Percentiles rank a stretch among this genome's conserved stretches.
phyloP scores from a whole-genome alignment of 2,329 filamentous ascomycete species.

The Talaromyces piceae region DNA sequence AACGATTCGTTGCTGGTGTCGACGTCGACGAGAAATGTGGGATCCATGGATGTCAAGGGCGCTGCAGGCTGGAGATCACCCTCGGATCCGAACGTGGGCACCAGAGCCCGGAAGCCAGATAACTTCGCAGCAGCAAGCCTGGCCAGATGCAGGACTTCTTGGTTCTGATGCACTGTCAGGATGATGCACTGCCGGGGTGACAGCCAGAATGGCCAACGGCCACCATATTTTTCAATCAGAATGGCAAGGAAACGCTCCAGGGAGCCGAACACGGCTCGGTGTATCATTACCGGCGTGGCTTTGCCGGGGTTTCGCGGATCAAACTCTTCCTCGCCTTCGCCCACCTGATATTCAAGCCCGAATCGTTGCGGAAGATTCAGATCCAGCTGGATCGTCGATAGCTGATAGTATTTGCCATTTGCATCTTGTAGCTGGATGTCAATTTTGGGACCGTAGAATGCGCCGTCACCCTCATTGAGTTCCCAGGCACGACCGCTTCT shows the following conservation, averaged over 20 bases:
- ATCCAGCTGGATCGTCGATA: slow-evolving; percentile 81
- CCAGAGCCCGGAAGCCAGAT: slow-evolving; percentile 29
- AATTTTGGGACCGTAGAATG: slow-evolving; percentile 89
- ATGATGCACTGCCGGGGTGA: slow-evolving; percentile 72
- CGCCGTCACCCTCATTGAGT: slow-evolving; percentile 73
- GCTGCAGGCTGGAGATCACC: slow-evolving; percentile 20
- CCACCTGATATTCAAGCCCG: slow-evolving; percentile 61
- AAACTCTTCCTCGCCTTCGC: slow-evolving; percentile 35
- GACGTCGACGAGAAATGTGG: slow-evolving; percentile 62
- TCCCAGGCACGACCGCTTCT: slow-evolving; percentile 61
- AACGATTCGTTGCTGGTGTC: slow-evolving; percentile 58
- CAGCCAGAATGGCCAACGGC: slow-evolving; percentile 81
- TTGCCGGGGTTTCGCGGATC: slow-evolving; percentile 43
- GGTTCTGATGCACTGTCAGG: slow-evolving; percentile 59
- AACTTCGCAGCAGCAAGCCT: slow-evolving; percentile 47
- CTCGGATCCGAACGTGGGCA: slow-evolving; percentile 14
- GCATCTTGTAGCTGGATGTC: slow-evolving; percentile 76
- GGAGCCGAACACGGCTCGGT: slow-evolving; percentile 76
- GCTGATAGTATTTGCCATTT: slow-evolving; percentile 79
- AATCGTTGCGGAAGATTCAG: slow-evolving; percentile 84
- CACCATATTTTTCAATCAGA: slow-evolving; percentile 73
- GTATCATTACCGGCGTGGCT: slow-evolving; percentile 70
- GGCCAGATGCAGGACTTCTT: slow-evolving; percentile 37
- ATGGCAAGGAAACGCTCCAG: slow-evolving; percentile 79
- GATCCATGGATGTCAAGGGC: slow-evolving; percentile 43